Evolutionary conservation across 768 basidiomycete genomes (phyloP), one percentile per base, ranked within the genome.

Genomic region (Pisolithus marmoratus): DNA sequence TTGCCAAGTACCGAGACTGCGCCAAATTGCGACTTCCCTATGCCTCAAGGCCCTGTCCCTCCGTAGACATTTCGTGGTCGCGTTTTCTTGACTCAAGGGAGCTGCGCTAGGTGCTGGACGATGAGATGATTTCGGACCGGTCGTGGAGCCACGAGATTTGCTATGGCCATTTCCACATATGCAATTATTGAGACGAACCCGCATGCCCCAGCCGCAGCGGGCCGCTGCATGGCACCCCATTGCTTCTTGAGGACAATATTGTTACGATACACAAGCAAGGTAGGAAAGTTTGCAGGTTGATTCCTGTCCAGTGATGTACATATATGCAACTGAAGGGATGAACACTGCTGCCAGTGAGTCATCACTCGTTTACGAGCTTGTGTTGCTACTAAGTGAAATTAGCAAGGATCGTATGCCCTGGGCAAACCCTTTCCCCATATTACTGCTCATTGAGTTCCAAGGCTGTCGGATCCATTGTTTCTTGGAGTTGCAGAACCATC

Each of bases 151-250:
- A n/a, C n/a, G n/a, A n/a, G n/a, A n/a, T n/a, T n/a, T n/a, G n/a
- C n/a, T n/a, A n/a, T n/a, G n/a, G n/a, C n/a, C n/a, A n/a, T n/a
- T n/a, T n/a, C n/a, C n/a, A n/a, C n/a, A 83, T 83, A 79, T 5
- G 83, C 84, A 5, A 74, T 86, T 15, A 68, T 85, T 29, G 84
- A 86, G 61, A 70, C 71, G 8, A 87, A 82, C 54, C 80, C 81
- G 0, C 73, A 71, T 8, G 83, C 81, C 7, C 64, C 84, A 19
- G 79, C 3, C 68, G 72, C 36, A 72, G 79, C 37, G 72, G 79
- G 9, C 61, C 61, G 4, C 54, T 84, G 48, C 82, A 83, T 58
- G 82, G 82, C 0, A 83, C 83, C 38, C 82, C 81, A 0, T 63
- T 83, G n/a, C 58, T 84, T 7, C 58, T 84, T 29, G 83, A 84